Percentiles rank a stretch among this genome's conserved stretches.
Evolutionary conservation across 768 basidiomycete species (phyloP).

Genomic region (Scleroderma bovista): DNA sequence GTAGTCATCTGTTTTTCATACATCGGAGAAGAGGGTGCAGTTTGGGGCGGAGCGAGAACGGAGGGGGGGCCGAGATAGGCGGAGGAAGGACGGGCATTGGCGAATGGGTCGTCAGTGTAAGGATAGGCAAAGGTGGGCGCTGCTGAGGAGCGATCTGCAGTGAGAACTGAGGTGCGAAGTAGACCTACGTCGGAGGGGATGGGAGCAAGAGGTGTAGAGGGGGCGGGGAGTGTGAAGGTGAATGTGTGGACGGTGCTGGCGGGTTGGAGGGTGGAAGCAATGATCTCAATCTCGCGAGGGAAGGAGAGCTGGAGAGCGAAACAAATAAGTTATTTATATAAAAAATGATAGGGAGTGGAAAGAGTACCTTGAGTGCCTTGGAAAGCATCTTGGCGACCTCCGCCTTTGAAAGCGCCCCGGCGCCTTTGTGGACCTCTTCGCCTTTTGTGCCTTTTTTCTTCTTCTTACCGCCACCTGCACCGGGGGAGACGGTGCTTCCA

Average conservation of each 20-base stretch:
- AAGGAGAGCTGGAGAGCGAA: constrained; percentile 65
- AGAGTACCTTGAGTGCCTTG: constrained; percentile 76
- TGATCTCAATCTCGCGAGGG: constrained; percentile 87
- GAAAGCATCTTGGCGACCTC: constrained; percentile 89
- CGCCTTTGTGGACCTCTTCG: constrained; percentile 65
- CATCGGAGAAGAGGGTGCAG: constrained; percentile 19
- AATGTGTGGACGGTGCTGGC: constrained; percentile 91
- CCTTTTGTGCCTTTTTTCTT: constrained; percentile 58
- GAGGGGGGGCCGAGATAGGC: constrained; percentile 78
- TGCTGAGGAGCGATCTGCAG: constrained; percentile 59
- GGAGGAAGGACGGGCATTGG: constrained; percentile 63
- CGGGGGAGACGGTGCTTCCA: constrained; percentile 81
- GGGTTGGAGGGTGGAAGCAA: constrained; percentile 91
- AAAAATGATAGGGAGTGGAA: neutral
- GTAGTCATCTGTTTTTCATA: constrained; percentile 25
- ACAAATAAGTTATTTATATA: neutral
- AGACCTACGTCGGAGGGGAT: constrained; percentile 55
- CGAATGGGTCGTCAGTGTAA: constrained; percentile 70
- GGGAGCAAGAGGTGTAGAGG: constrained; percentile 70
- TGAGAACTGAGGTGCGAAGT: constrained; percentile 70
- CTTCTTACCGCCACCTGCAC: constrained; percentile 75
- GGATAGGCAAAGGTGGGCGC: constrained; percentile 65
- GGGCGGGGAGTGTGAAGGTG: constrained; percentile 78
- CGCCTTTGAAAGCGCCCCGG: constrained; percentile 76
- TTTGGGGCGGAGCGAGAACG: constrained; percentile 39